Base-by-base conservation (phyloP, 371 early-diverging fungal species). In the Sporodiniella umbellata region DNA sequence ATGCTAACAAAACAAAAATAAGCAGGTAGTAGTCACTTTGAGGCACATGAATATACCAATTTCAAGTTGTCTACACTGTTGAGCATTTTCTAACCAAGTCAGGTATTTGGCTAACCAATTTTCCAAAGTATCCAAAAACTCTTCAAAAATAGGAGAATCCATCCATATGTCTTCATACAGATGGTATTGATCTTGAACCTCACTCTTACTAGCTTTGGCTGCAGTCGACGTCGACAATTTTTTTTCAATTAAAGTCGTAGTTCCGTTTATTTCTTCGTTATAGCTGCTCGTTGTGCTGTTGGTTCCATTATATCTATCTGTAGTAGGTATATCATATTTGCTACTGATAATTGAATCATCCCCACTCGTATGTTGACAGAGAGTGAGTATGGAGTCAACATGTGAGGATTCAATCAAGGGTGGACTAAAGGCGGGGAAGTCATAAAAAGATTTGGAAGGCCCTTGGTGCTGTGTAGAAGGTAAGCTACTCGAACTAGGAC, bases 191-290 rank as follows among this genome's bases (percentile, higher is more conserved):
- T 60, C 56, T 21, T 56, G 18, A 39, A 47, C 48, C 14, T 53
- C 33, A n/a, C 48, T 45, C 28, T 49, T 38, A 49, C 33, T 31
- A 4, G 10, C 30, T 18, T 44, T 40, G 25, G 23, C 23, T 30
- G 42, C 38, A 39, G 42, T 22, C 18, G 54, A 22, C 15, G 30
- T 26, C 8, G 39, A 22, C n/a, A 53, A 33, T 28, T 60, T 60
- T 51, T 54, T 89, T 30, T 96, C 95, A 59, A 94, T 94, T 45
- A 99, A 98, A 1, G 99, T 99, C 42, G 99, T 81, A 26, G 95
- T 94, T 1, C 97, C 96, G 73, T 99, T 99, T 23, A 47, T 42
- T 5, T 60, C 60, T 10, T 46, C 45, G 10, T 49, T 51, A 23
- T 22, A 25, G 44, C 39, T 26, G 19, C 55, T 23, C 25, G 25